phyloP scores from a whole-genome alignment of 208 protist genomes.

The Leishmania arabica region DNA sequence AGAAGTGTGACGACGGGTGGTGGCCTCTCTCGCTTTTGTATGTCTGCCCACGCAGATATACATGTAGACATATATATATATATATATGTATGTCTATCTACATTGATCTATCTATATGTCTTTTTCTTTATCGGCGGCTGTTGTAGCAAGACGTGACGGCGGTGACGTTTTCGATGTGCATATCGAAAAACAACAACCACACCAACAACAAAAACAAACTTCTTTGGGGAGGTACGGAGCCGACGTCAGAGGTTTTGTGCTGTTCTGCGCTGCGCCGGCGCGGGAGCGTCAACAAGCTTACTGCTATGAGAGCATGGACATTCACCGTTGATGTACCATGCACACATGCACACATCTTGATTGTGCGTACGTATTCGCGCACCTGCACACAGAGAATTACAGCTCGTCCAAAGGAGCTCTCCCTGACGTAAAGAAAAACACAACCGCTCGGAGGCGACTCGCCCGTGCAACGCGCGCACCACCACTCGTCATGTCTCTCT shows the following conservation, averaged over 20 bases:
- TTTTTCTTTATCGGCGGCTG: neutral
- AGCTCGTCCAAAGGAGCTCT: neutral
- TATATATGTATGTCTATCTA: neutral
- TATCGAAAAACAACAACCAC: neutral
- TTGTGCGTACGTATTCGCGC: neutral
- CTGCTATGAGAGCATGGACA: neutral
- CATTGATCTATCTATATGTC: neutral
- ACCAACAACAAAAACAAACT: too few species aligned
- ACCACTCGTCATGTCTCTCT: neutral
- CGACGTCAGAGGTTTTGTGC: neutral
- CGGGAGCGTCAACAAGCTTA: neutral
- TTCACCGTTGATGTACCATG: neutral
- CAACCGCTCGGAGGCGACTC: neutral
- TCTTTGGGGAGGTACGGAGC: neutral
- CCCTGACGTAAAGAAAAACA: neutral
- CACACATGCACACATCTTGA: neutral
- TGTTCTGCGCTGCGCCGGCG: neutral
- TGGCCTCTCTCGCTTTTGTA: neutral
- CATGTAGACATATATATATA: neutral
- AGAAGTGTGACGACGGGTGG: neutral
- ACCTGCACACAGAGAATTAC: neutral
- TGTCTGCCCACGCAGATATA: neutral
- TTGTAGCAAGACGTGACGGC: neutral
- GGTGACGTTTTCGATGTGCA: neutral
- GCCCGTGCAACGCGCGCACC: neutral